phyloP scores from a whole-genome alignment of 805 yeast species.

The Ogataea henricii region DNA sequence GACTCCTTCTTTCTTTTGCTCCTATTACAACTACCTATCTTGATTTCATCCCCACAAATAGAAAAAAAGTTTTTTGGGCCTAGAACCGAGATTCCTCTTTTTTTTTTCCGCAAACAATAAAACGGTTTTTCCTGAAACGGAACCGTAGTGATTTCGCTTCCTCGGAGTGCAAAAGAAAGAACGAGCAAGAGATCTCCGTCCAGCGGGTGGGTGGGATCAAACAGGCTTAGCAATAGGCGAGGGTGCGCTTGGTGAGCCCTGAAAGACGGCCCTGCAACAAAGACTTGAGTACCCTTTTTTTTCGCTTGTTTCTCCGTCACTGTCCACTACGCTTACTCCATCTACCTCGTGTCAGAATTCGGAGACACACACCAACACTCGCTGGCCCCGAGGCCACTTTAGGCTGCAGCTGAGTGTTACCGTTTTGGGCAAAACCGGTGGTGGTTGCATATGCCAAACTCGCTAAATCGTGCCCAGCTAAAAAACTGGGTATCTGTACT shows the following conservation, averaged over 20 bases:
- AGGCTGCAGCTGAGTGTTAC: too few relatives aligned
- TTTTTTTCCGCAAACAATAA: conserved; percentile 2
- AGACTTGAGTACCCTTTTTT: too few relatives aligned
- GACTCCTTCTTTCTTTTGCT: conserved; percentile 3
- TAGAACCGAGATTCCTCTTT: conserved; percentile 1
- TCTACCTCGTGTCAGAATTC: background rate
- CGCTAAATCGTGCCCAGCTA: background rate
- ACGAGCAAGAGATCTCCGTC: background rate
- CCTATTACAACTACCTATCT: background rate
- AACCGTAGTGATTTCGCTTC: background rate
- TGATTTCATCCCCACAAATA: conserved; percentile 4
- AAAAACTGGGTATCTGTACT: background rate
- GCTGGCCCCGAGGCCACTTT: background rate
- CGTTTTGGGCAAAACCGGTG: background rate
- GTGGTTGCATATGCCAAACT: conserved; percentile 1
- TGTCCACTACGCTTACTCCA: background rate
- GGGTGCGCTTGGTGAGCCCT: background rate
- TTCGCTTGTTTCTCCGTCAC: too few relatives aligned
- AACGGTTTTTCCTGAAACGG: conserved; percentile 1
- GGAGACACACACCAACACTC: too few relatives aligned
- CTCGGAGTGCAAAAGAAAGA: background rate
- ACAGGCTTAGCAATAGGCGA: background rate
- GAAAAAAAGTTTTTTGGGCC: background rate
- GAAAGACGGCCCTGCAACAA: too few relatives aligned
- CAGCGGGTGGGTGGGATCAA: background rate